phyloP scores from a whole-genome alignment of 73 alveolate genomes.

The Stentor roeselii region DNA sequence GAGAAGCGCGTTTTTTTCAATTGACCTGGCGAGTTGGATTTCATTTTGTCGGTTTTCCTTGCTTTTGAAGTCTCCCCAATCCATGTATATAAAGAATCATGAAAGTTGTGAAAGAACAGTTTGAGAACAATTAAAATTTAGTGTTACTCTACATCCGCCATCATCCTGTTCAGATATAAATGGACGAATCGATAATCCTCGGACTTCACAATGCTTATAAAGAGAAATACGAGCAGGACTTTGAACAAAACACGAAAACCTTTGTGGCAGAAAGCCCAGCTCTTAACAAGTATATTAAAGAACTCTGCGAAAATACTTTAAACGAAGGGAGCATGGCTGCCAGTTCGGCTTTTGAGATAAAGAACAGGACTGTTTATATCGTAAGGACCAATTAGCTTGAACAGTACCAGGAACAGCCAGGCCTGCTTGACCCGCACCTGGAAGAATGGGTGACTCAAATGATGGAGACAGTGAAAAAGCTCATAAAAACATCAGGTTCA shows the following conservation, averaged over 20 bases:
- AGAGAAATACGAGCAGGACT: conserved; percentile 27
- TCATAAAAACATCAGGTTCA: conserved; percentile 44
- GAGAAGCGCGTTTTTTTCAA: conserved; percentile 24
- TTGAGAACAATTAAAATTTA: too few species aligned
- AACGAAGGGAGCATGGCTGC: conserved; percentile 21
- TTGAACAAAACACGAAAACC: conserved; percentile 23
- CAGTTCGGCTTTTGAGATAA: conserved; percentile 30
- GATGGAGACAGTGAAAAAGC: conserved; percentile 47
- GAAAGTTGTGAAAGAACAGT: too few species aligned
- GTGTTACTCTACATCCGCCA: too few species aligned
- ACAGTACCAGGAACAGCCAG: conserved; percentile 83
- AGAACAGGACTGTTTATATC: conserved; percentile 42
- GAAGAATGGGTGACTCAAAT: conserved; percentile 64
- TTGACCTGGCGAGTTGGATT: background rate
- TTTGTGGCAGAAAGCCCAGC: conserved; percentile 27
- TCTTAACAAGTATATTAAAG: background rate
- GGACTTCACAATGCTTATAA: conserved; percentile 24
- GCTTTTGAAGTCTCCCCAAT: background rate
- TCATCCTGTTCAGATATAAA: background rate
- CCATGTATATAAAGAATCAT: too few species aligned
- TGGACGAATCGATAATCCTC: conserved; percentile 26
- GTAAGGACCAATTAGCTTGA: conserved; percentile 43
- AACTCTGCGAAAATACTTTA: conserved; percentile 22
- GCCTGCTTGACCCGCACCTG: conserved; percentile 74
- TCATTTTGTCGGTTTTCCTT: background rate